Evolutionary conservation across 1,284 basidiomycete genomes (phyloP), one percentile per base, ranked within the genome.

Genomic region (Ustilago lituana): DNA sequence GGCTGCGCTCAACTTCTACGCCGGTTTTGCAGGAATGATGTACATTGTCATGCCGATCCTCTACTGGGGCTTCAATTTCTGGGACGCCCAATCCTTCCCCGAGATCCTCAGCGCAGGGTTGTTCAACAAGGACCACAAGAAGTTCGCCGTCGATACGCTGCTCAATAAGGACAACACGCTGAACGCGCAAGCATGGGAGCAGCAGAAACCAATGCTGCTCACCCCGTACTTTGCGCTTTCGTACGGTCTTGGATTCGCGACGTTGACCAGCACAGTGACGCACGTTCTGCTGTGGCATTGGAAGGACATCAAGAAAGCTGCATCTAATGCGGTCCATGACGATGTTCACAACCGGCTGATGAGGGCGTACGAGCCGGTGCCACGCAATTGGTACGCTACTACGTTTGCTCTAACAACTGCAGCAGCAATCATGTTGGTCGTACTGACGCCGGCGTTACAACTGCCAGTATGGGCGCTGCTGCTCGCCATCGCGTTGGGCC

Each of bases 241-340:
- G 5, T 84, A 84, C 60, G 84, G 82, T 1, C 67, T 85, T 12
- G 81, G 82, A 15, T 86, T 86, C 63, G 84, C 85, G 1, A 83
- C 85, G 0, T 72, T 86, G 15, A 84, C 85, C 0, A 84, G 84
- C 45, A 84, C 85, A 6, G 73, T 86, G 36, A 83, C 83, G 3
- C 85, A 86, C 59, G 85, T 86, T 15, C 81, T 82, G 68, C 78
- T 86, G 2, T 86, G 85, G 85, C 85, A 86, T 62, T 74, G 85
- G 29, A 74, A 82, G 10, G 85, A 86, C 65, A 84, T 86, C 61
- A 79, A 79, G 43, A 70, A 81, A 24, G 85, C 85, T 0, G 57
- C 85, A 6, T 77, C 70, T 17, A 82, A 81, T 40, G 74, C 81
- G 5, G 56, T 74, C 17, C 72, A 78, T 40, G 77, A 80, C 31